A percentile compares a stretch with the other conserved stretches of the same genome.
Conservation (phyloP, 805 yeast species). For the Kuraishia capsulata region DNA sequence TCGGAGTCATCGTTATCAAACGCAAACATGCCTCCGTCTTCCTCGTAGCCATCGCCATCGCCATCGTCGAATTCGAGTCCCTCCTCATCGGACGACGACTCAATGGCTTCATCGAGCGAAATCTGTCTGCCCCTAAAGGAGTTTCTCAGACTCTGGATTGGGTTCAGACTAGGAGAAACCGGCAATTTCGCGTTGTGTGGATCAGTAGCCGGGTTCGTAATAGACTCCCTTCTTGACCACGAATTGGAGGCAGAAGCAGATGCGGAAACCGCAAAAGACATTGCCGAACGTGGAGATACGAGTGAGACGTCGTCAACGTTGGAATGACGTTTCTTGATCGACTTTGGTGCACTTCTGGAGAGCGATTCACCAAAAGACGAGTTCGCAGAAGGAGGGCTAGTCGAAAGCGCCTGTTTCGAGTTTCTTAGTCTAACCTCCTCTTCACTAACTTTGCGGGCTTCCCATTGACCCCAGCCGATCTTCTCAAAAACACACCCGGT, state of each 20-base stretch:
- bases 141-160: conserved; percentile 18
- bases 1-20: conserved; percentile 13
- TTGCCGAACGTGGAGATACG: conserved; percentile 6
- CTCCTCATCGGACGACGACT: conserved; percentile 26
- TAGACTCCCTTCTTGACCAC: conserved; percentile 37
- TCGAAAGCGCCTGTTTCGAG: conserved; percentile 7
- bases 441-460: conserved; percentile 31
- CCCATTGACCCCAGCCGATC: conserved; percentile 99
- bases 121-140: conserved; percentile 18
- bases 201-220: conserved; percentile 34
- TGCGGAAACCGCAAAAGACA: too few relatives aligned
- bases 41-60: conserved; percentile 22
- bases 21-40: conserved; percentile 21
- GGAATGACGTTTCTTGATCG: conserved; percentile 2
- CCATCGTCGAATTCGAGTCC: conserved; percentile 28
- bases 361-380: conserved; percentile 15
- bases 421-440: conserved; percentile 1
- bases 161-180: conserved; percentile 20
- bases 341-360: conserved; percentile 1
- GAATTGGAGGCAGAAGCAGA: too few relatives aligned
- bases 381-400: conserved; percentile 13
- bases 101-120: conserved; percentile 27
- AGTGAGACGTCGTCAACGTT: conserved; percentile 3
- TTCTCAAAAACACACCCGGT: conserved; percentile 74
- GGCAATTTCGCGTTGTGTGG: conserved; percentile 40